phyloP scores from a whole-genome alignment of 2,329 filamentous ascomycete species.

The Cladosporium sp. region DNA sequence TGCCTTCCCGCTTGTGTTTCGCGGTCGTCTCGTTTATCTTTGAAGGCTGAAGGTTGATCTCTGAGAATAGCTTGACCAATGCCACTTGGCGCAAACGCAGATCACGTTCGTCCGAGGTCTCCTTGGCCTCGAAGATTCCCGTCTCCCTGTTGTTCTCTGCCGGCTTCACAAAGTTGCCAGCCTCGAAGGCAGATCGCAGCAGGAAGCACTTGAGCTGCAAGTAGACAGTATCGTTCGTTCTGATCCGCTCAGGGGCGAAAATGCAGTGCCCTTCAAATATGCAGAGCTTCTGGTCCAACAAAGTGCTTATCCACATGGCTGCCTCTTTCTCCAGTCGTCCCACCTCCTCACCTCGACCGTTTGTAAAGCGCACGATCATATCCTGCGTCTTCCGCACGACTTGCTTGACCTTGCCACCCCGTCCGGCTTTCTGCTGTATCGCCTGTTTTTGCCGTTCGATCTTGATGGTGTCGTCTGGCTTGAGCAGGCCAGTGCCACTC shows the following conservation, averaged over 20 bases:
- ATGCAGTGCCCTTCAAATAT: constrained; percentile 82
- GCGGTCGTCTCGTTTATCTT: constrained; percentile 67
- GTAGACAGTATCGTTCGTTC: constrained; percentile 92
- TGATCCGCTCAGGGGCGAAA: constrained; percentile 75
- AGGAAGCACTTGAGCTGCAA: constrained; percentile 77
- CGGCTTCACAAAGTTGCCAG: constrained; percentile 53
- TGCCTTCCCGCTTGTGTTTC: constrained; percentile 72
- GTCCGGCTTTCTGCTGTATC: constrained; percentile 40
- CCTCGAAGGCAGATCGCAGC: constrained; percentile 66
- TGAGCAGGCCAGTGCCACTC: constrained; percentile 68
- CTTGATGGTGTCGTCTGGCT: constrained; percentile 72
- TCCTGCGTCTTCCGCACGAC: constrained; percentile 65
- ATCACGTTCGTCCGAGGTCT: constrained; percentile 77
- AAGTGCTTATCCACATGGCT: constrained; percentile 83
- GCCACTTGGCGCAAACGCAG: constrained; percentile 79
- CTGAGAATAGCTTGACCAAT: constrained; percentile 80
- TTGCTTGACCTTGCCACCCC: constrained; percentile 37
- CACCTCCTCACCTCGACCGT: constrained; percentile 69
- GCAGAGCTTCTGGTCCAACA: constrained; percentile 87
- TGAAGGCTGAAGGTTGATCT: constrained; percentile 75
- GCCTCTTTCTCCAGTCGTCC: constrained; percentile 81
- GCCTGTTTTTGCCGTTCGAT: constrained; percentile 82
- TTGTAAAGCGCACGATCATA: constrained; percentile 87
- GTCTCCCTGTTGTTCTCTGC: constrained; percentile 64
- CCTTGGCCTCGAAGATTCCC: constrained; percentile 74